Percentiles rank a stretch among this genome's conserved stretches.
These are phyloP conservation scores for Penicillium diatomitis DNA, from an alignment of 495 filamentous ascomycete genomes.

Conservation along the genomic window DNA sequence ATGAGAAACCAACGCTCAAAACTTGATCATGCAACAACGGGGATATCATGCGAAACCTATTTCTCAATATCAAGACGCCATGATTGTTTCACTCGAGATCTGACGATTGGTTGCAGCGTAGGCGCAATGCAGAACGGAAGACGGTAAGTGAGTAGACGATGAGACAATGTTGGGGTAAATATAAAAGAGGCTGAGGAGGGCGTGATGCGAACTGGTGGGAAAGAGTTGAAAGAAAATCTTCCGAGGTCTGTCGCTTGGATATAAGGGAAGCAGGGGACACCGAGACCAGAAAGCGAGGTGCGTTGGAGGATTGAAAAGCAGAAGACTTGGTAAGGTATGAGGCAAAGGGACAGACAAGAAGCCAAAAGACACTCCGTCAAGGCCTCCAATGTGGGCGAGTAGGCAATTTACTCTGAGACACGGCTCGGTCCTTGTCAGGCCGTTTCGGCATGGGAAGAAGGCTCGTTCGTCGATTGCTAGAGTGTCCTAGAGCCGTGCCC, in stretches of 20 bases:
- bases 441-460: conserved; percentile 37
- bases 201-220: conserved; percentile 1
- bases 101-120: conserved; percentile 1
- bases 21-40: conserved; percentile 22
- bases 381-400: conserved; percentile 34
- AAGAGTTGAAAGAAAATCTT: background rate
- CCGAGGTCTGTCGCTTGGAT: background rate
- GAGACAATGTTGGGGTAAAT: background rate
- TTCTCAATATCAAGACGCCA: conserved; percentile 10
- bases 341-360: background rate
- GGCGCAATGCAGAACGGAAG: conserved; percentile 7
- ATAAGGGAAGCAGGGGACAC: background rate
- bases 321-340: background rate
- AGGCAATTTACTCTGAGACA: conserved; percentile 22
- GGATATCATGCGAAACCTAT: conserved; percentile 25
- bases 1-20: conserved; percentile 19
- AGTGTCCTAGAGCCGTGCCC: conserved; percentile 37
- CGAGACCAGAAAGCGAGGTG: background rate
- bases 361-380: conserved; percentile 1
- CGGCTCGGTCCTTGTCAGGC: conserved; percentile 18
- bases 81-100: background rate
- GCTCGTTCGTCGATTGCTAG: conserved; percentile 39
- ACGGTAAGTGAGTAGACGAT: conserved; percentile 3
- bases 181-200: too few relatives aligned
- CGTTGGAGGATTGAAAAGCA: conserved; percentile 1